phyloP scores from a whole-genome alignment of 2,329 filamentous ascomycete species.

The Aspergillus awamori region DNA sequence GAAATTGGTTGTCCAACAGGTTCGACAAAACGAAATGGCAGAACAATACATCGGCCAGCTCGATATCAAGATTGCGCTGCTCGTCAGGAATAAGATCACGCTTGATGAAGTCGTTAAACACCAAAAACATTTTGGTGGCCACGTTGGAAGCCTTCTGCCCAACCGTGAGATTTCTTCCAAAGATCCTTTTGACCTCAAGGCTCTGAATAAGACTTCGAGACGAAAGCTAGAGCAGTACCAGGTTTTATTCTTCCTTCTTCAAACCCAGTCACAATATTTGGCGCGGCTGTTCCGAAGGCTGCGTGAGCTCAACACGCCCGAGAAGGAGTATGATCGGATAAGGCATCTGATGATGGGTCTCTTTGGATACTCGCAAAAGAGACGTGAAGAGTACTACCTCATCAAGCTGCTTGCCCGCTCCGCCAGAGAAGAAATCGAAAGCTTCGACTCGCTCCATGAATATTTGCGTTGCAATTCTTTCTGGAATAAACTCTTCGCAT shows the following conservation, averaged over 20 bases:
- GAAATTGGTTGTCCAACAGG: slow-evolving; percentile 95
- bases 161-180: slow-evolving; percentile 86
- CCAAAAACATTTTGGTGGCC: slow-evolving; percentile 92
- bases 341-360: slow-evolving; percentile 94
- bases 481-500: slow-evolving; percentile 82
- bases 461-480: slow-evolving; percentile 90
- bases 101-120: slow-evolving; percentile 96
- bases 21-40: slow-evolving; percentile 93
- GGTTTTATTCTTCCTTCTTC: slow-evolving; percentile 94
- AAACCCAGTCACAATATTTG: slow-evolving; percentile 94
- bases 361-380: slow-evolving; percentile 96
- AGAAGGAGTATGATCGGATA: slow-evolving; percentile 90
- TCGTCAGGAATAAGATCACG: slow-evolving; percentile 99
- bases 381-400: slow-evolving; percentile 94
- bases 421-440: slow-evolving; percentile 81
- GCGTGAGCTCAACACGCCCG: slow-evolving; percentile 78
- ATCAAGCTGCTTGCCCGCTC: slow-evolving; percentile 84
- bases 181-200: slow-evolving; percentile 95
- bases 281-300: slow-evolving; percentile 83
- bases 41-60: slow-evolving; percentile 98
- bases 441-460: slow-evolving; percentile 73
- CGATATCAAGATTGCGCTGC: slow-evolving; percentile 96
- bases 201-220: slow-evolving; percentile 92
- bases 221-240: slow-evolving; percentile 97
- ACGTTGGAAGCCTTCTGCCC: slow-evolving; percentile 79